Base-by-base conservation (phyloP, 306 rosid species). In the Prosopis cineraria region DNA sequence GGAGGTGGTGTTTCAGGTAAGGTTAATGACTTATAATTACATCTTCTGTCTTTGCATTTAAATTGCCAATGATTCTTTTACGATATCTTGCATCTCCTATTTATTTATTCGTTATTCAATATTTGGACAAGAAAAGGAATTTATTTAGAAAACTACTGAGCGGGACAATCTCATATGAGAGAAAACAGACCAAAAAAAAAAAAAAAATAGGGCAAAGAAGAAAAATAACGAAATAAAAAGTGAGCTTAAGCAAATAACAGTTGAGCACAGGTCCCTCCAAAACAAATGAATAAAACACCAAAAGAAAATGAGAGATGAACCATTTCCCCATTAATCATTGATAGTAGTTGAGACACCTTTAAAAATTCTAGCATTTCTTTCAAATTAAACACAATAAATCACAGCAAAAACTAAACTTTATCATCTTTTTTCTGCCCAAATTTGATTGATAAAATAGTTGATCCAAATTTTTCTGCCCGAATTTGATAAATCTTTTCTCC, bases 1-100 rank as follows among this genome's bases (percentile, higher is more conserved):
- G 98, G 98, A 73, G 98, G 98, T 45, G 98, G 98, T 58, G 83
- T 84, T 73, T 80, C 98, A 52, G 98, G 98, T 93, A 63, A 73
- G 84, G 40, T 60, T 68, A 34, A 74, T 11, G 43, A 47, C 52
- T 73, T 73, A 8, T 74, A 62, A 65, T 48, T 65, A 27, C 37
- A 20, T 64, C n/a, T 30, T 12, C 10, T 39, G 27, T 43, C 47
- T 59, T 25, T 70, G 36, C 68, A 31, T 67, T 36, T 75, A 44
- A 79, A 45, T 43, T 66, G 29, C 41, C 69, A 30, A 30, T 65
- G 34, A 68, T 69, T 81, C 37, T 78, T 43, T 45, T 64, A 65
- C 56, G 68, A 45, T 45, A 56, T 53, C 11, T 19, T 70, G n/a
- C 22, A 8, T 48, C 34, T 64, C 17, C 1, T 40, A 25, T 22